These are phyloP conservation scores for Malus sylvestris DNA, from an alignment of 306 rosid species.

Conservation along the genomic window DNA sequence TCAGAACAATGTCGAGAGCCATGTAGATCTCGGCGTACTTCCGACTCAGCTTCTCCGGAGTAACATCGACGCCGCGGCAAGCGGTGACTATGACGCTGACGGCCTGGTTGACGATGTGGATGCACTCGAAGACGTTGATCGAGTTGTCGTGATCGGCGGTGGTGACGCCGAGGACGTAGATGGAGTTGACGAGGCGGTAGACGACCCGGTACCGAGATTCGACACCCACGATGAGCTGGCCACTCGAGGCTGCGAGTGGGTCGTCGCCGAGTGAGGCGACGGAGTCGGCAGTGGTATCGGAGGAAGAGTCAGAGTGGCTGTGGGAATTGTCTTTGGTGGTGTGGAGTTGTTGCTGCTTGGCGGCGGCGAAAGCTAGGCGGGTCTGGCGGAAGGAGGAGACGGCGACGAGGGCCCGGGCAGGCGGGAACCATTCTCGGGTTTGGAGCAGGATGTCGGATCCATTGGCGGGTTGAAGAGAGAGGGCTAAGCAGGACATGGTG, in stretches of 20 bases:
- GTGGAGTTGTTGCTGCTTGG: constrained; percentile 25
- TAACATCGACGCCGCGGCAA: constrained; percentile 88
- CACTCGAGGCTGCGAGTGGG: constrained; percentile 84
- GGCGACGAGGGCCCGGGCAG: constrained; percentile 83
- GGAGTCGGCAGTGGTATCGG: constrained; percentile 44
- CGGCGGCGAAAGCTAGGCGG: constrained; percentile 52
- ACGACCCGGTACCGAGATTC: constrained; percentile 89
- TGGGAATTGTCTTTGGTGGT: background rate
- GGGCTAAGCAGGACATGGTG: constrained; percentile 78
- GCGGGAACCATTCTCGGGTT: constrained; percentile 96
- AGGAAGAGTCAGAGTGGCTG: constrained; percentile 21
- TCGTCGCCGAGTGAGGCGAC: constrained; percentile 75
- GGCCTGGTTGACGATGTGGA: constrained; percentile 84
- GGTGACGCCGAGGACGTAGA: constrained; percentile 86
- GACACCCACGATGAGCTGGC: constrained; percentile 87
- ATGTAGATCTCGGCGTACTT: constrained; percentile 93
- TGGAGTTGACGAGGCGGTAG: constrained; percentile 77
- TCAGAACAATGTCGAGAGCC: constrained; percentile 88
- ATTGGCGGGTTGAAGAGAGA: constrained; percentile 73
- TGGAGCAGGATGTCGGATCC: constrained; percentile 89
- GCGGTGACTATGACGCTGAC: constrained; percentile 77
- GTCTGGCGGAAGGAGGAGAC: constrained; percentile 86
- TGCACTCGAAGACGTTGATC: constrained; percentile 83
- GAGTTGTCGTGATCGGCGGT: constrained; percentile 78
- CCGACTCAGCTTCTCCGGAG: constrained; percentile 81